These are phyloP conservation scores for Coriaria nepalensis DNA, from an alignment of 306 rosid species.

Conservation along the genomic window DNA sequence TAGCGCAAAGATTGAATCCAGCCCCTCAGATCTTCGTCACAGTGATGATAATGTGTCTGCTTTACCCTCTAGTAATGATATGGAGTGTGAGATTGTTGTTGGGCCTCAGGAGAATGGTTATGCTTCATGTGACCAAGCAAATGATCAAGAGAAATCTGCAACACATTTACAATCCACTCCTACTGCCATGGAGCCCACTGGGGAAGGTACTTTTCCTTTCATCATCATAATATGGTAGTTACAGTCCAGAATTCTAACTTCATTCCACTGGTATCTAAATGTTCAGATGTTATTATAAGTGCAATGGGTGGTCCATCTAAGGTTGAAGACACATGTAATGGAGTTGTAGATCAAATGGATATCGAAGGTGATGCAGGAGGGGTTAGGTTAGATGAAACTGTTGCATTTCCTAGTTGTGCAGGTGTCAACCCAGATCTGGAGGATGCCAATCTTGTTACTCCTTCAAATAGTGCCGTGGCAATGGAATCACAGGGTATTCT, in stretches of 20 bases:
- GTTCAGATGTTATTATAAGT: conserved; percentile 26
- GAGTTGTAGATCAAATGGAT: conserved; percentile 37
- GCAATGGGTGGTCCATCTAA: conserved; percentile 36
- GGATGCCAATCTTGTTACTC: conserved; percentile 32
- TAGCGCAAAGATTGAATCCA: conserved; percentile 18
- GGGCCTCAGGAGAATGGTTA: conserved; percentile 33
- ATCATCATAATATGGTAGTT: conserved; percentile 14
- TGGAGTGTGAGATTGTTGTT: conserved; percentile 16
- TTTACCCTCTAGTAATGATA: conserved; percentile 28
- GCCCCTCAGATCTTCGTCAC: conserved; percentile 15
- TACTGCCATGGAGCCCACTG: conserved; percentile 19
- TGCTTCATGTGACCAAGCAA: conserved; percentile 26
- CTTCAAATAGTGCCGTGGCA: conserved; percentile 24
- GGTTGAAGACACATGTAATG: conserved; percentile 42
- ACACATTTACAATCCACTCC: conserved; percentile 21
- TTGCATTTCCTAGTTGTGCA: conserved; percentile 45
- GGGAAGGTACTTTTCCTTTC: conserved; percentile 24
- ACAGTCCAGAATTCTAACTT: conserved; percentile 16
- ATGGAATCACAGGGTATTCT: conserved; percentile 29
- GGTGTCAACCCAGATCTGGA: conserved; percentile 54
- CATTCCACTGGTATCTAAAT: conserved; percentile 21
- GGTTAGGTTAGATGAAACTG: conserved; percentile 25
- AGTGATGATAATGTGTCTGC: conserved; percentile 21
- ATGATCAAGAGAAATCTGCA: conserved; percentile 23
- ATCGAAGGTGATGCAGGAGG: conserved; percentile 27